Evolutionary conservation across 176 grass and related monocot genomes (phyloP).

Genomic region (Avena sativa): DNA sequence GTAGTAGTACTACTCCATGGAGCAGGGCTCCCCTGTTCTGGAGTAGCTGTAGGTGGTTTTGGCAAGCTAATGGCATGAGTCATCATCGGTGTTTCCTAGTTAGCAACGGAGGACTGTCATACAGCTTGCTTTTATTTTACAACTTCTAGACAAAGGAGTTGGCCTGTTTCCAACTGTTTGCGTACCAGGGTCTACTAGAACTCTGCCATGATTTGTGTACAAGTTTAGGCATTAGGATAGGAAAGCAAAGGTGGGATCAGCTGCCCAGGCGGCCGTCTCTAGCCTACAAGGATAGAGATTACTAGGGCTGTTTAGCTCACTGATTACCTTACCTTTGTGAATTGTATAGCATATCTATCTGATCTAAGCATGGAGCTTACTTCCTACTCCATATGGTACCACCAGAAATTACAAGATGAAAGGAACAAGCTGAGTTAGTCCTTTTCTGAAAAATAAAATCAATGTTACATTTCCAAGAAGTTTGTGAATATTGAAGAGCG

Average conservation of each 20-base stretch:
- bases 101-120: not conserved
- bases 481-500: not conserved
- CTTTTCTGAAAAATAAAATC: not conserved
- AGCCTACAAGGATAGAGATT: not conserved
- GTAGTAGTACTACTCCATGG: not conserved
- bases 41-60: not conserved
- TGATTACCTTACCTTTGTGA: not conserved
- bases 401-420: not conserved
- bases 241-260: constrained; percentile 14
- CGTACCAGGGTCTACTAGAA: not conserved
- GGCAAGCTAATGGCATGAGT: not conserved
- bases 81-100: constrained; percentile 2
- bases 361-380: constrained; percentile 19
- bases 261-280: not conserved
- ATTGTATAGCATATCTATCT: not conserved
- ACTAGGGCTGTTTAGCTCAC: not conserved
- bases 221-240: not conserved
- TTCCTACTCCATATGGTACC: not conserved
- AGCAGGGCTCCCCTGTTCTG: not conserved
- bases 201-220: not conserved
- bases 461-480: not conserved
- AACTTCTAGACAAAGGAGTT: not conserved
- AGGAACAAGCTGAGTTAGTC: not conserved
- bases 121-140: constrained; percentile 18
- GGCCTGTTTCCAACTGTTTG: constrained; percentile 27